A percentile compares a stretch with the other conserved stretches of the same genome.
phyloP scores from a whole-genome alignment of 768 basidiomycete species.

The Lactarius sp. region DNA sequence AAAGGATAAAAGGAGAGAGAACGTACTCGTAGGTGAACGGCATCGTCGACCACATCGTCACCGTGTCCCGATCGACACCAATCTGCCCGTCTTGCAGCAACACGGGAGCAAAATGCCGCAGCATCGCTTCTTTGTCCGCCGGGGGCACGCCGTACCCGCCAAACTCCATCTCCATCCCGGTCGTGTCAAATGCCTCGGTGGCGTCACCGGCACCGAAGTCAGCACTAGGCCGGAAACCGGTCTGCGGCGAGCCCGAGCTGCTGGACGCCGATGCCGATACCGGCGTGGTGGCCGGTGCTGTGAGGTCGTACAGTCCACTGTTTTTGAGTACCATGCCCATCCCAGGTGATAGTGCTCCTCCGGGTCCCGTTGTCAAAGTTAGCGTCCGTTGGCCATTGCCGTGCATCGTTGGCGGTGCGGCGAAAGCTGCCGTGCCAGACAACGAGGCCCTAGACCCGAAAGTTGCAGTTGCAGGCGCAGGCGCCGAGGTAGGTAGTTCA shows the following conservation, averaged over 20 bases:
- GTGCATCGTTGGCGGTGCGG: background rate
- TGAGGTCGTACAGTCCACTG: background rate
- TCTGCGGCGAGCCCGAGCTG: slow-evolving; percentile 2
- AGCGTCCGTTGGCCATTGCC: background rate
- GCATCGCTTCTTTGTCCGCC: slow-evolving; percentile 11
- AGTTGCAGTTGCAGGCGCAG: background rate
- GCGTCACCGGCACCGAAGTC: background rate
- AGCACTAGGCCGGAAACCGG: background rate
- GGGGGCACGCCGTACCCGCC: slow-evolving; percentile 10
- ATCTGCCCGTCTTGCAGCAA: slow-evolving; percentile 23
- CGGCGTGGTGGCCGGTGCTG: background rate
- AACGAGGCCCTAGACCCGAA: background rate
- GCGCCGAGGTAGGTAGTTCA: background rate
- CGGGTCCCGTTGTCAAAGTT: background rate
- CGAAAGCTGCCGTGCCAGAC: background rate
- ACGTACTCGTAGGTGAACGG: slow-evolving; percentile 23
- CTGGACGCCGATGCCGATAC: background rate
- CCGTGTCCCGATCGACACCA: slow-evolving; percentile 23
- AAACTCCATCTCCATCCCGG: slow-evolving; percentile 14
- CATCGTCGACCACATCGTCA: slow-evolving; percentile 27
- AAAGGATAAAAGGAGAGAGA: background rate
- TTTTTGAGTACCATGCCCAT: background rate
- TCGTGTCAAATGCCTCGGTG: slow-evolving; percentile 3
- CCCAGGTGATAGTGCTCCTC: background rate
- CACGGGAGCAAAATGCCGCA: slow-evolving; percentile 7